Conservation (phyloP, 1,284 basidiomycete species). For the Rhodotorula sp. region DNA sequence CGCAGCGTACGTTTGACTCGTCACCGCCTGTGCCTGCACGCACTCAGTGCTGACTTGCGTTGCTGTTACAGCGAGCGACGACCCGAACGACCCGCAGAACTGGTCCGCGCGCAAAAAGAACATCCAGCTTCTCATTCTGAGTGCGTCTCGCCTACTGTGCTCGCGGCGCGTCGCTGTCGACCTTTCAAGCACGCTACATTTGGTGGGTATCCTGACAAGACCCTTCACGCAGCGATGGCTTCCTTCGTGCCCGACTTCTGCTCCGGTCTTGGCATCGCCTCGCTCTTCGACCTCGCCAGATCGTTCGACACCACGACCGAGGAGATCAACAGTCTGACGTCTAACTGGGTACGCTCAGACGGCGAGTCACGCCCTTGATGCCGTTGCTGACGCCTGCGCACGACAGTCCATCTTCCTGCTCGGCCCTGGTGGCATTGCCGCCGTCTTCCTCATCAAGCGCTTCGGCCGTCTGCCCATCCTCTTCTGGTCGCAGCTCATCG, state of each 20-base stretch:
- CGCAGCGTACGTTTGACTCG: conserved; percentile 57
- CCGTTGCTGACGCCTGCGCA: not conserved
- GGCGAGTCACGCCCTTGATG: not conserved
- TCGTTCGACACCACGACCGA: conserved; percentile 63
- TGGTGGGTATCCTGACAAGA: not conserved
- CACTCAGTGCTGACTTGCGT: too few species aligned
- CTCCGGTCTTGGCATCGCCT: conserved; percentile 45
- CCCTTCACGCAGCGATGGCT: conserved; percentile 19
- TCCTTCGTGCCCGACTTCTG: conserved; percentile 45
- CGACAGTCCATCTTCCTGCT: conserved; percentile 19
- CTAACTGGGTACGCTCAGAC: conserved; percentile 11
- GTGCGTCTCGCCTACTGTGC: not conserved
- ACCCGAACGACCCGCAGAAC: conserved; percentile 66
- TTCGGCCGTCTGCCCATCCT: conserved; percentile 64
- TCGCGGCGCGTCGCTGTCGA: too few species aligned
- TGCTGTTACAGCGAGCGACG: conserved; percentile 51
- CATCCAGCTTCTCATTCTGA: conserved; percentile 38
- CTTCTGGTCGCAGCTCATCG: conserved; percentile 63
- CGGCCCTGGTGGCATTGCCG: conserved; percentile 54
- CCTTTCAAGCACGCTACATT: too few species aligned
- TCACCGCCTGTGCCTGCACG: too few species aligned
- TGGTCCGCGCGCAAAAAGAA: conserved; percentile 36
- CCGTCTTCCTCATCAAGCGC: conserved; percentile 59
- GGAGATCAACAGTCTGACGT: conserved; percentile 62
- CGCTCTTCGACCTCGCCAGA: conserved; percentile 61